phyloP scores from a whole-genome alignment of 805 yeast genomes.

The Cyberlindnera meyerae region DNA sequence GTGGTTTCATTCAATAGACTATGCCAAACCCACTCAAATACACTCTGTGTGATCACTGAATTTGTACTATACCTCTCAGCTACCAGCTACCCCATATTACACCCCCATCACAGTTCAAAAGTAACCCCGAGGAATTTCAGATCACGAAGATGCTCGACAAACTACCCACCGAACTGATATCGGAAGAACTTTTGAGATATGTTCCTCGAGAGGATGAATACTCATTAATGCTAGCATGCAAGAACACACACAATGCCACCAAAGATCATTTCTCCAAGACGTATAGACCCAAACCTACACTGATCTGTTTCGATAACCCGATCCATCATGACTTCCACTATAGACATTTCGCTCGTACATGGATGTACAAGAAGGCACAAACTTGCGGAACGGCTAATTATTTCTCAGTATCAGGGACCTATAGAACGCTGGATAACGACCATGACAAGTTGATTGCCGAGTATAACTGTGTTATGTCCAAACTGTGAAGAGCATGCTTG shows the following conservation, averaged over 20 bases:
- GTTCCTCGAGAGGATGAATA: slow-evolving; percentile 18
- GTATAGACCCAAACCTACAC: slow-evolving; percentile 9
- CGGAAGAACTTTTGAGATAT: slow-evolving; percentile 15
- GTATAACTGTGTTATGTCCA: slow-evolving; percentile 7
- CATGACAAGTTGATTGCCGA: slow-evolving; percentile 6
- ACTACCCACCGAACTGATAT: slow-evolving; percentile 21
- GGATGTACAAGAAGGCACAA: slow-evolving; percentile 8
- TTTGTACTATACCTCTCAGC: too few relatives aligned
- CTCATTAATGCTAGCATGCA: slow-evolving; percentile 20
- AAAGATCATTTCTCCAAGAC: slow-evolving; percentile 9
- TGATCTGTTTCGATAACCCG: slow-evolving; percentile 21
- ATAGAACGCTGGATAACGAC: slow-evolving; percentile 7
- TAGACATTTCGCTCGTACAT: slow-evolving; percentile 6
- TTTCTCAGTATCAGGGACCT: slow-evolving; percentile 7
- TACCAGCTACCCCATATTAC: too few relatives aligned
- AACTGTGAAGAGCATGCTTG: slow-evolving; percentile 7
- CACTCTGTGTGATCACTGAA: too few relatives aligned
- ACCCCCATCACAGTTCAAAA: too few relatives aligned
- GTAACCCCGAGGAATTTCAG: too few relatives aligned
- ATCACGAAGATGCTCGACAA: slow-evolving; percentile 20
- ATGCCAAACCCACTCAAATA: too few relatives aligned
- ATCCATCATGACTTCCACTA: slow-evolving; percentile 16
- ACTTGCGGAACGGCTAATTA: slow-evolving; percentile 12
- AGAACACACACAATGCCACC: slow-evolving; percentile 16
- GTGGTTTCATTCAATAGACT: too few relatives aligned